Conservation (phyloP, 169 alveolate genomes). For the Babesia gibsoni region DNA sequence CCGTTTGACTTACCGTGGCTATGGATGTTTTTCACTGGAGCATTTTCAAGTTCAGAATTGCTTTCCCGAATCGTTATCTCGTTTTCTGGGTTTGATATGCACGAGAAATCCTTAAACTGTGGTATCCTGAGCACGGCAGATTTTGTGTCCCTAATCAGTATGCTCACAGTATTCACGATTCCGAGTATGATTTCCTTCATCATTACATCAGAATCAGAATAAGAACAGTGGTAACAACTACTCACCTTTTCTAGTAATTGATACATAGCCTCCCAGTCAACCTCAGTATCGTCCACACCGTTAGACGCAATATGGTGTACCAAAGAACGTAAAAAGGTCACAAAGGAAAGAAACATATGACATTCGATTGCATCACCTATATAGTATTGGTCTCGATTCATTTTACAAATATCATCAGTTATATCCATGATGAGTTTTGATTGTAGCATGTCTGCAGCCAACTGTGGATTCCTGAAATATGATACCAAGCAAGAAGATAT, state of each 20-base stretch:
- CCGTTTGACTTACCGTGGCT: constrained; percentile 25
- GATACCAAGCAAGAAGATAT: not conserved
- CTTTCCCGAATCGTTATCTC: not conserved
- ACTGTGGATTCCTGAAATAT: not conserved
- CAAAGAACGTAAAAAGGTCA: not conserved
- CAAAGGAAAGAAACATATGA: not conserved
- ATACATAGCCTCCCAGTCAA: not conserved
- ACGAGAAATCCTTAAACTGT: constrained; percentile 17
- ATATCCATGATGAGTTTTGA: not conserved
- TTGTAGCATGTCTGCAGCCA: not conserved
- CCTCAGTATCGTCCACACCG: too few species aligned
- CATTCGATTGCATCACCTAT: constrained; percentile 15
- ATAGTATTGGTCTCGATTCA: not conserved
- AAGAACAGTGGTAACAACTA: constrained; percentile 21
- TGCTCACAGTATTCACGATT: not conserved
- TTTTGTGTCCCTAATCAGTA: not conserved
- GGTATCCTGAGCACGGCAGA: constrained; percentile 22
- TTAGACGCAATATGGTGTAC: not conserved
- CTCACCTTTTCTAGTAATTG: not conserved
- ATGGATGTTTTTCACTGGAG: not conserved
- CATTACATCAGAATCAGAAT: not conserved
- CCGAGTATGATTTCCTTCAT: constrained; percentile 12
- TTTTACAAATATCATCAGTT: not conserved
- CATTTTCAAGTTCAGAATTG: not conserved
- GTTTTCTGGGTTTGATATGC: not conserved